Evolutionary conservation across 805 yeast species (phyloP), one percentile per base, ranked within the genome.

Genomic region (Vanderwaltozyma verrucispora): DNA sequence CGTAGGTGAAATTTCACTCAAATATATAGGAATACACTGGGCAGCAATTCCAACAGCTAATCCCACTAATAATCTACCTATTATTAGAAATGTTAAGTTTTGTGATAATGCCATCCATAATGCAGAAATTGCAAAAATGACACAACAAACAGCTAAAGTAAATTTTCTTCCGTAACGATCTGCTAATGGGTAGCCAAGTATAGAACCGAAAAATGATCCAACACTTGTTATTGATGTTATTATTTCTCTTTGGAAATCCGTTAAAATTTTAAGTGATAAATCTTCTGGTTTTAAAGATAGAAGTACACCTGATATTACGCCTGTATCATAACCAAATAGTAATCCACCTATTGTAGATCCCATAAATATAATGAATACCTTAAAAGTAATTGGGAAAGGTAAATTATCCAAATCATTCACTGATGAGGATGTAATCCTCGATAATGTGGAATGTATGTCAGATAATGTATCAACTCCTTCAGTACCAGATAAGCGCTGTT

Each of bases 41-140:
- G 87, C 72, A 5, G 82, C 79, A 20, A 72, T 71, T 13, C 92
- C 92, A 18, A 82, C 77, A 8, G 81, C 86, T 19, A 78, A 49
- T n/a, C 88, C 88, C 13, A 81, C 71, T 24, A 77, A 54, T 23
- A 73, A 66, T 40, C 89, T 65, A 1, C 89, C 89, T 35, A 64
- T 45, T 25, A 67, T 56, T 39, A 72, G 49, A 43, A 63, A 65
- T 39, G 54, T 44, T 51, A 75, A 64, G 12, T 61, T 54, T 17
- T 51, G 41, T 2, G 64, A 47, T 12, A 72, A 49, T 0, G 75
- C 58, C 54, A 75, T 69, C 50, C 70, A 69, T 14, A 74, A 44
- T 2, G 77, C 75, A 12, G 75, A 63, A 12, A 68, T 48, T 29
- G 70, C 65, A 42, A 74, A 68, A 1, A 69, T 50, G 46, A 65